These are phyloP conservation scores for Candida xiaguanensis DNA, from an alignment of 805 yeast genomes.

Conservation along the genomic window DNA sequence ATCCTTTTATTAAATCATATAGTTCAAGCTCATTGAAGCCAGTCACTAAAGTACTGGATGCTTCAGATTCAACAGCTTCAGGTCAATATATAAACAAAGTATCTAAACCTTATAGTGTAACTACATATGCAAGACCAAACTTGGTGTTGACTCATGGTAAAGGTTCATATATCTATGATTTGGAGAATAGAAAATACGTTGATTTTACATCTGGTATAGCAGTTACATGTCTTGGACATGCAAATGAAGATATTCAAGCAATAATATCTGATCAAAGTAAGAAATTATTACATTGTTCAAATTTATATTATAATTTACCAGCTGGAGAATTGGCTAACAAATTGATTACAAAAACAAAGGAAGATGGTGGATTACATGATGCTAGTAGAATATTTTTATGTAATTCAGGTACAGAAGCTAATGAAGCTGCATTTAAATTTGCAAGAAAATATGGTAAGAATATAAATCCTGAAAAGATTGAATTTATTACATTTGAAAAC, in stretches of 20 bases:
- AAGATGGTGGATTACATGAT: constrained; percentile 73
- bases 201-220: constrained; percentile 98
- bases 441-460: constrained; percentile 79
- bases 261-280: constrained; percentile 69
- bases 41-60: constrained; percentile 15
- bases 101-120: constrained; percentile 55
- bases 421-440: constrained; percentile 58
- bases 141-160: constrained; percentile 75
- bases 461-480: constrained; percentile 45
- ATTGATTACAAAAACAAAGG: constrained; percentile 64
- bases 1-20: background rate
- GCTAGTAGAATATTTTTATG: constrained; percentile 71
- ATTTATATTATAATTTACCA: constrained; percentile 79
- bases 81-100: constrained; percentile 42
- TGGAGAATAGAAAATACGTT: constrained; percentile 71
- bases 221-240: constrained; percentile 91
- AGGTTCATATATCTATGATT: constrained; percentile 79
- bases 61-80: constrained; percentile 28
- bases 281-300: constrained; percentile 78
- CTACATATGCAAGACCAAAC: constrained; percentile 78
- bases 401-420: constrained; percentile 60
- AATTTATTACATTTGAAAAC: constrained; percentile 80
- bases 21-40: background rate
- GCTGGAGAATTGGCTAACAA: constrained; percentile 75
- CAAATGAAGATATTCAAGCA: constrained; percentile 68